Evolutionary conservation across 2,329 filamentous ascomycete species (phyloP).

Genomic region (Clonostachys rhizophaga): DNA sequence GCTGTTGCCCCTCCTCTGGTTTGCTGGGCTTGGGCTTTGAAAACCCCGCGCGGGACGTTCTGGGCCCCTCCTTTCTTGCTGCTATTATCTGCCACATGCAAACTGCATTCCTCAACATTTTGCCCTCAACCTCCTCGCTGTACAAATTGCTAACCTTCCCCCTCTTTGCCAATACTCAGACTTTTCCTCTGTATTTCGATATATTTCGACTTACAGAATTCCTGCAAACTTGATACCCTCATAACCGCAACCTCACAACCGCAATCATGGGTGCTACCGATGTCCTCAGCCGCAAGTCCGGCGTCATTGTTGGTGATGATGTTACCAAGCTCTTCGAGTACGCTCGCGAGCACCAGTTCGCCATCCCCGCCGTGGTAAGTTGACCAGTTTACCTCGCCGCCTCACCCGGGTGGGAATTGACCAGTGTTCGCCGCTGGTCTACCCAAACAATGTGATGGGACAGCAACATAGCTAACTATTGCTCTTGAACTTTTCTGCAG

Average conservation of each 20-base stretch:
- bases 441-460: background rate
- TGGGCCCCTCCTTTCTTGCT: too few relatives aligned
- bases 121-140: constrained; percentile 1
- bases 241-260: constrained; percentile 6
- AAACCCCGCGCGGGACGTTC: too few relatives aligned
- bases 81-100: background rate
- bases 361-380: constrained; percentile 71
- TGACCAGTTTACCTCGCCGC: constrained; percentile 24
- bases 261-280: constrained; percentile 30
- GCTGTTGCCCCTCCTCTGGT: too few relatives aligned
- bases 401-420: background rate
- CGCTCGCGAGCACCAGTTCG: constrained; percentile 81
- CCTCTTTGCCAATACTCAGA: background rate
- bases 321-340: constrained; percentile 75
- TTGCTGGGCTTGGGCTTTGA: too few relatives aligned
- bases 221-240: background rate
- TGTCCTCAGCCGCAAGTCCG: constrained; percentile 45
- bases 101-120: background rate
- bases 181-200: background rate
- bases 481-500: constrained; percentile 10
- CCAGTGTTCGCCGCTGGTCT: background rate
- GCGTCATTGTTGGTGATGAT: constrained; percentile 50
- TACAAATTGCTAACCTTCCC: background rate
- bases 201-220: background rate
- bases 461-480: background rate